Conservation (phyloP, 1,139 yeast genomes). For the Saccharomyces hybrid region DNA sequence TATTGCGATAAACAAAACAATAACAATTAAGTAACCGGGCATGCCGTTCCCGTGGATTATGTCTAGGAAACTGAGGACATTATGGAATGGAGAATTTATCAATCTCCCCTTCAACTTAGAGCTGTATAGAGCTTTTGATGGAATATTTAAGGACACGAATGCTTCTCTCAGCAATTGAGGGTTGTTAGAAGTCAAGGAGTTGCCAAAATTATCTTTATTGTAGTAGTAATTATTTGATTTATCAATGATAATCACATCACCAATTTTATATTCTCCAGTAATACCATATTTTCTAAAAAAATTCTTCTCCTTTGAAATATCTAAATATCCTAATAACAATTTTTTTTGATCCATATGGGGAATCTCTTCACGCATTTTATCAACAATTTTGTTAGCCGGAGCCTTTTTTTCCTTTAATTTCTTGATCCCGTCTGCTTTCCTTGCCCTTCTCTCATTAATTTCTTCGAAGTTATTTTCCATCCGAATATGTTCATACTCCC, state of each 20-base stretch:
- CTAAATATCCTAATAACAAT: conserved; percentile 46
- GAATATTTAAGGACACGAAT: conserved; percentile 18
- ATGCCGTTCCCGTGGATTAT: neutral
- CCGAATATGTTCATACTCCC: conserved; percentile 45
- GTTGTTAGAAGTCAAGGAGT: conserved; percentile 18
- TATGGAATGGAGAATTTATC: conserved; percentile 42
- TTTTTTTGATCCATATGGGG: conserved; percentile 40
- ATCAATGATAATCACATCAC: conserved; percentile 41
- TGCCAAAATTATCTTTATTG: conserved; percentile 33
- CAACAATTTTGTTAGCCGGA: conserved; percentile 35
- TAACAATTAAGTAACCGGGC: neutral
- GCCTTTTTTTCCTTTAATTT: conserved; percentile 40
- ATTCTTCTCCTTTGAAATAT: conserved; percentile 37
- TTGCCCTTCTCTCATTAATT: conserved; percentile 36
- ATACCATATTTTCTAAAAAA: conserved; percentile 38
- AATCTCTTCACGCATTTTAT: conserved; percentile 45
- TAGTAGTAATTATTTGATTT: conserved; percentile 30
- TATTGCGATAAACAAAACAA: conserved; percentile 16
- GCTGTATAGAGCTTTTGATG: conserved; percentile 8
- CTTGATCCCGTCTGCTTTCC: conserved; percentile 40
- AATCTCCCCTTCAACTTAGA: conserved; percentile 17
- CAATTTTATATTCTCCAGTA: conserved; percentile 35
- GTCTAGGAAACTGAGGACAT: conserved; percentile 8
- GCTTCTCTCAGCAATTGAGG: conserved; percentile 16
- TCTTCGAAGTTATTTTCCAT: conserved; percentile 40